Evolutionary conservation across 805 yeast species (phyloP).

Genomic region (Candida michaelii): DNA sequence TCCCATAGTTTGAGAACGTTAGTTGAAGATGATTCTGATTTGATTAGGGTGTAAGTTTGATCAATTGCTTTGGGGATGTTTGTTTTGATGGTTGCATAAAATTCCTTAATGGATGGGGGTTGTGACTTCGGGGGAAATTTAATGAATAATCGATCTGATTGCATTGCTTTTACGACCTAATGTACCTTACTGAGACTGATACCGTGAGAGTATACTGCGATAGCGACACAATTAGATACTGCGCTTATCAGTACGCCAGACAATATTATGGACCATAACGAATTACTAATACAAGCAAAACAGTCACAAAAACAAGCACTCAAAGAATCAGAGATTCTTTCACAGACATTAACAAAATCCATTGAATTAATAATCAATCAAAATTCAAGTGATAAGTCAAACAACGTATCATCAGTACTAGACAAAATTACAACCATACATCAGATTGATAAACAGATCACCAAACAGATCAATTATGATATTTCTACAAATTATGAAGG

Average conservation of each 20-base stretch:
- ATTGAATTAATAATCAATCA: background rate
- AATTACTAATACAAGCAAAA: constrained; percentile 34
- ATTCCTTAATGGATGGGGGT: background rate
- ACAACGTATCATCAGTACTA: constrained; percentile 18
- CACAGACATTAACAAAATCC: constrained; percentile 23
- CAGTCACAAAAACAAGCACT: constrained; percentile 29
- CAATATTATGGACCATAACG: constrained; percentile 8
- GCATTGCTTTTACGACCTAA: no score
- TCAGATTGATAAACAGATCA: constrained; percentile 37
- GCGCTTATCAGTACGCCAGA: no score
- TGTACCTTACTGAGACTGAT: no score
- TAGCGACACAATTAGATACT: no score
- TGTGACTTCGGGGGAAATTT: background rate
- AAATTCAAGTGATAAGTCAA: background rate
- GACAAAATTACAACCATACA: constrained; percentile 43
- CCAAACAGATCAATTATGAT: constrained; percentile 34
- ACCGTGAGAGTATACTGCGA: no score
- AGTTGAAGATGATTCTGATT: constrained; percentile 4
- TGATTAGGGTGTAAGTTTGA: constrained; percentile 11
- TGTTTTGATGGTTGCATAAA: constrained; percentile 2
- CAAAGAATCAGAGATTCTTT: constrained; percentile 24
- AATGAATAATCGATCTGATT: constrained; percentile 7
- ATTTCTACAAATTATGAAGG: constrained; percentile 31
- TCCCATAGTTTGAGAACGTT: constrained; percentile 33
- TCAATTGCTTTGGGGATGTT: constrained; percentile 1